phyloP scores from a whole-genome alignment of 169 alveolate genomes.

The Plasmodium knowlesi region DNA sequence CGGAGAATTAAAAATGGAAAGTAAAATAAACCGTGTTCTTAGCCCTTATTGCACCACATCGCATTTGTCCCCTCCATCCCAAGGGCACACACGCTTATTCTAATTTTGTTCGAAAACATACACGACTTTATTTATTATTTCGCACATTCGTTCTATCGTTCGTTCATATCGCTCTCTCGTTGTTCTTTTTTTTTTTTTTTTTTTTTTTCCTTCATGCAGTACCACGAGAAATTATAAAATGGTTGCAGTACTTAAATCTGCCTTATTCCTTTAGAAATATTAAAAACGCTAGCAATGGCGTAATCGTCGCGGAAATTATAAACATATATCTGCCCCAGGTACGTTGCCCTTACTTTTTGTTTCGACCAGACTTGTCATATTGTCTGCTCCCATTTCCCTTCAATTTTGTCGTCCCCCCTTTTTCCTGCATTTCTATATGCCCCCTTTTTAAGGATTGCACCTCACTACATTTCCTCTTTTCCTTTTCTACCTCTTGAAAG shows the following conservation, averaged over 20 bases:
- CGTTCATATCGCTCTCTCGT: too few relatives aligned
- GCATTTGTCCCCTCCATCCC: neutral
- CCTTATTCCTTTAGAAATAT: constrained; percentile 57
- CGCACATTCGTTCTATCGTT: neutral
- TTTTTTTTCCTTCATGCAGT: constrained; percentile 11
- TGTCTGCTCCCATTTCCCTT: neutral
- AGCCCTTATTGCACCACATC: neutral
- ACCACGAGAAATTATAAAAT: constrained; percentile 71
- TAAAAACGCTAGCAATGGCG: constrained; percentile 74
- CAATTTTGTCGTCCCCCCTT: neutral
- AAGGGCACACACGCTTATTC: neutral
- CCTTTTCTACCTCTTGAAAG: constrained; percentile 3
- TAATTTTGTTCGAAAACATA: neutral
- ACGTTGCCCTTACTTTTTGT: neutral
- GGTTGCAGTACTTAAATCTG: constrained; percentile 59
- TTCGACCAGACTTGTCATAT: neutral
- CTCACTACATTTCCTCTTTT: neutral
- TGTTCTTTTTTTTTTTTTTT: neutral
- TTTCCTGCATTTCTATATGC: neutral
- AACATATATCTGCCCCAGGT: constrained; percentile 67
- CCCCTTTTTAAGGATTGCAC: neutral
- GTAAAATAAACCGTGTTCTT: neutral
- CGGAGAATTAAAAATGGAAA: constrained; percentile 15
- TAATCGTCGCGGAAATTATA: constrained; percentile 54
- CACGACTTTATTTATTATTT: neutral